Conservation (phyloP, 2,329 filamentous ascomycete species). For the Colletotrichum simmondsii region DNA sequence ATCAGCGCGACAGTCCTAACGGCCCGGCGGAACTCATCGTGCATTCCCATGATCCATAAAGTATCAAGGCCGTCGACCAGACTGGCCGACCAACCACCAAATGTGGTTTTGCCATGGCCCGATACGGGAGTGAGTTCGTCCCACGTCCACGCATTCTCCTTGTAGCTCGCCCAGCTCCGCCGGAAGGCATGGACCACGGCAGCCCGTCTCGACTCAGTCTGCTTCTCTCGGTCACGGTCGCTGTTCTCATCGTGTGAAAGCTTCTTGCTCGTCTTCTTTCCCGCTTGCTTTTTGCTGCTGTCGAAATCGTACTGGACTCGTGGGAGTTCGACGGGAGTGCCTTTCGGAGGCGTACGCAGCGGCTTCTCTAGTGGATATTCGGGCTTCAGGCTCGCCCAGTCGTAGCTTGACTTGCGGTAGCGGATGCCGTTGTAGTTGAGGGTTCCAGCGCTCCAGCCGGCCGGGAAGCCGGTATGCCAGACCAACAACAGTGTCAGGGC, state of each 20-base stretch:
- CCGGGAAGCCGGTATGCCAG: slow-evolving; percentile 27
- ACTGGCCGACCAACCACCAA: slow-evolving; percentile 68
- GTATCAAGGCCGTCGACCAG: slow-evolving; percentile 70
- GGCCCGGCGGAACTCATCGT: slow-evolving; percentile 65
- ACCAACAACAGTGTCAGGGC: slow-evolving; percentile 21
- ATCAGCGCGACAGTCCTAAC: slow-evolving; percentile 61
- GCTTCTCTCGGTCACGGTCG: slow-evolving; percentile 13
- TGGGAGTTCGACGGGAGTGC: slow-evolving; percentile 40
- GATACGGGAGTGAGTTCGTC: slow-evolving; percentile 66
- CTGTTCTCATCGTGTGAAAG: slow-evolving; percentile 48
- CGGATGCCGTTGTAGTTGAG: slow-evolving; percentile 23
- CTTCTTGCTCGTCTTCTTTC: slow-evolving; percentile 33
- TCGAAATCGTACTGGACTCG: slow-evolving; percentile 41
- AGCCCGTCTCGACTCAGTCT: slow-evolving; percentile 46
- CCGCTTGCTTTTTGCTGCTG: slow-evolving; percentile 31
- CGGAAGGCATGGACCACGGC: slow-evolving; percentile 52
- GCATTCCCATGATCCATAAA: slow-evolving; percentile 68
- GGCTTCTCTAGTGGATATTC: slow-evolving; percentile 46
- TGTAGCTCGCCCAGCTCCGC: slow-evolving; percentile 64
- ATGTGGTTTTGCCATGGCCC: slow-evolving; percentile 56
- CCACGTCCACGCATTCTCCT: slow-evolving; percentile 64
- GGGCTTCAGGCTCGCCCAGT: slow-evolving; percentile 48
- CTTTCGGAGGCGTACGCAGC: slow-evolving; percentile 47
- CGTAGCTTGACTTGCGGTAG: slow-evolving; percentile 43
- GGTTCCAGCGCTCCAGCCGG: slow-evolving; percentile 8